A percentile compares a stretch with the other conserved stretches of the same genome.
Evolutionary conservation across 805 yeast species (phyloP).

Genomic region (Metschnikowia vanudenii): DNA sequence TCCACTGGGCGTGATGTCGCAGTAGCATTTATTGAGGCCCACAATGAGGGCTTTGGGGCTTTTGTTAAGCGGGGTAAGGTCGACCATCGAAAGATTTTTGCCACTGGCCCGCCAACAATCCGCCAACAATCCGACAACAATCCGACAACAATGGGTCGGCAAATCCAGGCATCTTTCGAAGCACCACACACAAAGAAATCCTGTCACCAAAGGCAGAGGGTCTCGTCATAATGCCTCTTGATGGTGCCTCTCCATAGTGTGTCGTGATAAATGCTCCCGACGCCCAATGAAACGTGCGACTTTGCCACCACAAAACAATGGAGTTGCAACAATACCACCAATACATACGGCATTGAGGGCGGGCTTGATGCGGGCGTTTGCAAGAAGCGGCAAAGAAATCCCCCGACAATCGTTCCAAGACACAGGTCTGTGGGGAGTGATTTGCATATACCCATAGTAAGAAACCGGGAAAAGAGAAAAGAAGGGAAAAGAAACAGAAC

Average conservation of each 20-base stretch:
- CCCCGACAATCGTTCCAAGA: slow-evolving; percentile 4
- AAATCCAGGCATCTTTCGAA: too few relatives aligned
- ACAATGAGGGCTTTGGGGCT: neutral
- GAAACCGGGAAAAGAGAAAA: neutral
- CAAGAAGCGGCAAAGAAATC: slow-evolving; percentile 5
- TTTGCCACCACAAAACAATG: neutral
- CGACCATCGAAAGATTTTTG: neutral
- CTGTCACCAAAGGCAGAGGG: too few relatives aligned
- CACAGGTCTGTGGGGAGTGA: slow-evolving; percentile 6
- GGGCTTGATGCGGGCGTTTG: slow-evolving; percentile 1
- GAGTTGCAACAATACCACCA: too few relatives aligned
- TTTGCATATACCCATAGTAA: slow-evolving; percentile 1
- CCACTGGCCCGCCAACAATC: neutral
- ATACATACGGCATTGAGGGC: slow-evolving; percentile 3
- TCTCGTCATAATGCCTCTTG: too few relatives aligned
- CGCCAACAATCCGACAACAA: too few relatives aligned
- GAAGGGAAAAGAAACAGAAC: neutral
- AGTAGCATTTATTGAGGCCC: neutral
- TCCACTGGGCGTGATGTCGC: neutral
- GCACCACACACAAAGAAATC: too few relatives aligned
- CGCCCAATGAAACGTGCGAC: slow-evolving; percentile 5
- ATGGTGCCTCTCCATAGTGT: too few relatives aligned
- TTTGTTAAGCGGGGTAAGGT: slow-evolving; percentile 2
- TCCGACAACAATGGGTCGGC: too few relatives aligned
- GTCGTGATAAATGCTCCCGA: too few relatives aligned